Conservation (phyloP, 129 eudicot genomes). For the Dittrichia graveolens region DNA sequence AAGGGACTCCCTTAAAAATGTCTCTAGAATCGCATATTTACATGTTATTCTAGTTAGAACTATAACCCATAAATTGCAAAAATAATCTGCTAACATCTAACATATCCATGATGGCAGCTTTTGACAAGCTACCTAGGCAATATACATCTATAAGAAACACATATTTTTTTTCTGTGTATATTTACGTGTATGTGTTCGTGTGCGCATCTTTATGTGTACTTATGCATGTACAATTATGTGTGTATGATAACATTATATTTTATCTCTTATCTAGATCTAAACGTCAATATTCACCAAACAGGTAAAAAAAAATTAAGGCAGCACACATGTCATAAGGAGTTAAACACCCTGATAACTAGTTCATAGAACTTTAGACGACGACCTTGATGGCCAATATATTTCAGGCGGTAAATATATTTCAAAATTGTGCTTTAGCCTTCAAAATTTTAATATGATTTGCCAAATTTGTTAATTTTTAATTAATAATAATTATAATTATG, state of each 20-base stretch:
- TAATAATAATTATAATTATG: too few relatives aligned
- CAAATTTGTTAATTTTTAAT: too few relatives aligned
- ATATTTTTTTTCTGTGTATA: too few relatives aligned
- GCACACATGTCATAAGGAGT: neutral
- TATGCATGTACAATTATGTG: neutral
- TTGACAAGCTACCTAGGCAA: constrained; percentile 11
- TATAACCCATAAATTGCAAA: neutral
- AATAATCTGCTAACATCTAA: constrained; percentile 5
- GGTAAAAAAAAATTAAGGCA: neutral
- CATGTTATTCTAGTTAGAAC: constrained; percentile 11
- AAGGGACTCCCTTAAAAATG: neutral
- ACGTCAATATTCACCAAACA: neutral
- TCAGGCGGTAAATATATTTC: too few relatives aligned
- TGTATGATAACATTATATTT: constrained; percentile 4
- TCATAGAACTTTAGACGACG: neutral
- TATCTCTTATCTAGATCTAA: neutral
- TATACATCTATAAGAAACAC: too few relatives aligned
- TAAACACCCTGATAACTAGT: neutral
- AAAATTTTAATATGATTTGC: too few relatives aligned
- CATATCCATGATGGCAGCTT: constrained; percentile 4
- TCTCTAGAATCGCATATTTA: neutral
- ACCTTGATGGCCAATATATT: constrained; percentile 7
- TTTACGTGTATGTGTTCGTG: neutral
- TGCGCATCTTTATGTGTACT: neutral
- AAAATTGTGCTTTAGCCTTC: too few relatives aligned